Base-by-base conservation (phyloP, 148 eudicot genomes). In the Agrostemma githago region DNA sequence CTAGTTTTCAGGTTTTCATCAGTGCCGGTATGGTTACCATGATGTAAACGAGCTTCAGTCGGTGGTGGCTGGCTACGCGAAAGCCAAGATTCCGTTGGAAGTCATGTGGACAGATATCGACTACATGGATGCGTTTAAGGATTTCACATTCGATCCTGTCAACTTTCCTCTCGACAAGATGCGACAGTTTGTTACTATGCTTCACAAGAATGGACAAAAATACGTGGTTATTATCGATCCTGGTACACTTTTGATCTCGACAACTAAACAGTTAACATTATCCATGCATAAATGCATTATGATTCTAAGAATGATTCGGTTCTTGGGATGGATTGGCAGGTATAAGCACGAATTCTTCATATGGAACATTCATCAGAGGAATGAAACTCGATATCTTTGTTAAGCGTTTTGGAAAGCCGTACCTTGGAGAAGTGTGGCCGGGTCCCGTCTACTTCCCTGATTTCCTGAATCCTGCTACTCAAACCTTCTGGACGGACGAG, bases 41-140 rank as follows among this genome's bases (percentile, higher is more conserved):
- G 80, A 85, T 71, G 71, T 92, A 26, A 2, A 76, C 69, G 89
- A 87, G 44, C 72, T 90, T 60, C 83, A 88, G 76, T 79, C 78
- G 0, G 92, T 92, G 74, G 96, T 90, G 20, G 85, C 87, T 44
- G 74, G 80, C 40, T 92, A 90, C 73, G 84, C 87, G 57, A 79
- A 85, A 39, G 86, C 88, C 54, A 53, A 74, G 66, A 90, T 92
- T 41, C 97, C 96, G 2, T 78, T 92, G 11, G 97, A 90, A 41
- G 93, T 82, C 70, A 92, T 92, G 80, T 92, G 96, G 97, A 83
- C 96, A 42, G 97, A 92, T 72, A 90, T 90, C 63, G 93, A 92
- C 77, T 86, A 88, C 83, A 92, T 92, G 97, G 92, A 92, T 60
- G 92, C 71, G 34, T 92, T 69, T 70, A 92, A 92, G 83, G 96